Base-by-base conservation (phyloP, 352 stramenopile species). In the Blastocystis sp. region DNA sequence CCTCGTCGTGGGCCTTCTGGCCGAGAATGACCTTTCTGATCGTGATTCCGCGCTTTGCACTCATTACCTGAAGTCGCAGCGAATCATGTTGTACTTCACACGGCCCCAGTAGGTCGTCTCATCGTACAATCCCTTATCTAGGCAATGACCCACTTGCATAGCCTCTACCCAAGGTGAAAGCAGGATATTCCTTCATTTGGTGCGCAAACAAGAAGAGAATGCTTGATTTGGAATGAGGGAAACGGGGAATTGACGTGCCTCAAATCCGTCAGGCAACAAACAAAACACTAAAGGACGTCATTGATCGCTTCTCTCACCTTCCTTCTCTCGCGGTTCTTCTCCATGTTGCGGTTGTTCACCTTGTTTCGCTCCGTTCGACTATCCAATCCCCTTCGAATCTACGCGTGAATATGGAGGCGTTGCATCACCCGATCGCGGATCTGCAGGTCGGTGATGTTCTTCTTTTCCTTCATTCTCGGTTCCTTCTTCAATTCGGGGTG, bases 81-180 rank as follows among this genome's bases (percentile, higher is more conserved):
- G 80, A 24, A 89, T 77, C 43, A 89, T 62, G 34, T 89, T 89
- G 43, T 89, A 87, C 59, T 87, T 66, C 45, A 89, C 64, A 68
- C 87, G 76, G 14, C 87, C 87, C 62, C 45, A 89, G 42, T 89
- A 89, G 42, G 61, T 89, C 17, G 78, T 66, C 60, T 82, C 38
- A 62, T 89, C 87, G 61, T 77, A 77, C 66, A 77, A 54, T 60
- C 66, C 66, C 66, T 77, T 77, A 54, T 77, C 66, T 77, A 77
- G 21, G n/a, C 4, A 61, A 34, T 19, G 38, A 40, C 24, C n/a
- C 34, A 54, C 17, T 17, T 24, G n/a, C 42, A 28, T 7, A 40
- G 34, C 10, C 4, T 34, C 28, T 57, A 77, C 66, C 66, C 17
- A 77, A 60, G 34, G 66, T 42, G 42, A 77, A 77, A 77, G 66